A percentile compares a stretch with the other conserved stretches of the same genome.
Evolutionary conservation across 805 yeast genomes (phyloP).

Genomic region (Kluyveromyces starmeri): DNA sequence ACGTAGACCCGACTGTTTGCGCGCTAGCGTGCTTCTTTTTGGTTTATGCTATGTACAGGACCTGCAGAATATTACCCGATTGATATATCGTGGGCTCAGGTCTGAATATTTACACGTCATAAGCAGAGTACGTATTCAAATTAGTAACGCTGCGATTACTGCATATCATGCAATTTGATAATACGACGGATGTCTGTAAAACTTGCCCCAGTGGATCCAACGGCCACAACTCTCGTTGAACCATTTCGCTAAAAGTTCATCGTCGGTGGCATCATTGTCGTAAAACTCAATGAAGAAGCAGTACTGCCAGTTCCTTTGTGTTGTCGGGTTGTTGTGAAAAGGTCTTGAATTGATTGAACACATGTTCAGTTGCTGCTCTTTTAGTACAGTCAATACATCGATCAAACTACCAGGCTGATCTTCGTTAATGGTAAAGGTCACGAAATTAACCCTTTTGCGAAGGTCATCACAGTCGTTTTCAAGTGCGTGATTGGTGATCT

Average conservation of each 20-base stretch:
- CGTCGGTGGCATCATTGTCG: constrained; percentile 21
- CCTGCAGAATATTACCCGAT: too few species aligned
- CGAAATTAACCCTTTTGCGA: constrained; percentile 41
- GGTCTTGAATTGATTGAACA: constrained; percentile 75
- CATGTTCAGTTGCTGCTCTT: constrained; percentile 49
- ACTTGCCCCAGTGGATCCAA: constrained; percentile 52
- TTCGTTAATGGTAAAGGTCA: constrained; percentile 56
- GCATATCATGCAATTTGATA: constrained; percentile 11
- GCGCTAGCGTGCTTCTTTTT: too few species aligned
- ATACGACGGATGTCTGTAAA: constrained; percentile 37
- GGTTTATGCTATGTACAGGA: too few species aligned
- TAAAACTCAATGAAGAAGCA: constrained; percentile 66
- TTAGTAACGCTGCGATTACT: too few species aligned
- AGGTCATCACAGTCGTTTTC: constrained; percentile 9
- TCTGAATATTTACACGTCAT: too few species aligned
- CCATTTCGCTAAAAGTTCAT: constrained; percentile 32
- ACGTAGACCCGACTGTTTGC: too few species aligned
- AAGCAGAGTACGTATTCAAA: too few species aligned
- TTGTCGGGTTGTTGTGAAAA: constrained; percentile 34
- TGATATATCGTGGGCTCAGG: too few species aligned
- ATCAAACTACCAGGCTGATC: constrained; percentile 71
- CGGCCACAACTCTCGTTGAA: constrained; percentile 38
- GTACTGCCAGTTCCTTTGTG: constrained; percentile 55
- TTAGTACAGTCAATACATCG: constrained; percentile 51
- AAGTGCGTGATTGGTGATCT: constrained; percentile 10